Percentiles rank a stretch among this genome's conserved stretches.
phyloP scores from a whole-genome alignment of 2,329 filamentous ascomycete species.

The Endothia cerciana region DNA sequence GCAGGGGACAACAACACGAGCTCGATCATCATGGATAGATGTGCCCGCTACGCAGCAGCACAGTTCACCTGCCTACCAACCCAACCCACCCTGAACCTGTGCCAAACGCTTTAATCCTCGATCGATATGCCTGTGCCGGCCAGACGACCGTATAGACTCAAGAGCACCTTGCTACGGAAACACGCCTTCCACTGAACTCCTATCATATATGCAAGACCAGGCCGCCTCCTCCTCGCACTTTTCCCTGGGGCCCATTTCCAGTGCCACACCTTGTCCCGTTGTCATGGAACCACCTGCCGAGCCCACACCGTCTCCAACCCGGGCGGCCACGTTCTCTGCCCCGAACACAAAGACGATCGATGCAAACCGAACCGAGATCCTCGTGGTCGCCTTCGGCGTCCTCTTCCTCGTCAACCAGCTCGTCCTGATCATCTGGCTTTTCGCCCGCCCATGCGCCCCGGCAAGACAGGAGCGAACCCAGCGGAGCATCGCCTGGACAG shows the following conservation, averaged over 20 bases:
- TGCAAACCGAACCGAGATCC: slow-evolving; percentile 40
- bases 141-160: slow-evolving; percentile 8
- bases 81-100: background rate
- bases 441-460: slow-evolving; percentile 32
- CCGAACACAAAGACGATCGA: slow-evolving; percentile 28
- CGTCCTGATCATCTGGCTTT: slow-evolving; percentile 39
- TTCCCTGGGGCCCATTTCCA: background rate
- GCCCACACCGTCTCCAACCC: background rate
- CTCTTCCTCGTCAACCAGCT: slow-evolving; percentile 41
- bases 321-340: background rate
- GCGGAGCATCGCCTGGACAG: background rate
- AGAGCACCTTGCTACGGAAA: background rate
- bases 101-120: background rate
- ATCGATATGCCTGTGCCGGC: slow-evolving; percentile 20
- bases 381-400: slow-evolving; percentile 39
- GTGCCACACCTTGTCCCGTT: background rate
- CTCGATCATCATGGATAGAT: background rate
- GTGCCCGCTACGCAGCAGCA: background rate
- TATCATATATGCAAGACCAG: too few relatives aligned
- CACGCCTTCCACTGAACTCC: background rate
- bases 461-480: background rate
- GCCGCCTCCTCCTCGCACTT: background rate
- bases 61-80: background rate
- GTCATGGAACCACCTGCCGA: slow-evolving; percentile 14
- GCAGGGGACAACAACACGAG: background rate